These are phyloP conservation scores for Zalaria obscura DNA, from an alignment of 2,329 filamentous ascomycete species.

Conservation along the genomic window DNA sequence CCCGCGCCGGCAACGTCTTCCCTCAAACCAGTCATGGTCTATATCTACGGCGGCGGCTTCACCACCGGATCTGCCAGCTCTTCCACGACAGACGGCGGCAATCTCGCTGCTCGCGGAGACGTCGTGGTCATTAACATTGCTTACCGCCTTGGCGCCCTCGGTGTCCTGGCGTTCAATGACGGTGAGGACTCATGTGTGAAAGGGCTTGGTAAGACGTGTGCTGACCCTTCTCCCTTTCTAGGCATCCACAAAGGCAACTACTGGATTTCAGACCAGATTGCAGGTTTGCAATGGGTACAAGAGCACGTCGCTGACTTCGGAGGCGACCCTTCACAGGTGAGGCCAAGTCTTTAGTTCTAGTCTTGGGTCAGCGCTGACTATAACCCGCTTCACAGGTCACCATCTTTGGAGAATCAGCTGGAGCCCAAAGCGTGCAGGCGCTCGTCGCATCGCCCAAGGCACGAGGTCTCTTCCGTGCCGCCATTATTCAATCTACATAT, in stretches of 20 bases:
- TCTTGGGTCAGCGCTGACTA: no score
- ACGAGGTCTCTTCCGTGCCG: conserved; percentile 32
- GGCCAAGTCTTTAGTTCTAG: no score
- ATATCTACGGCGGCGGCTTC: conserved; percentile 21
- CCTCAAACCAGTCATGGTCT: conserved; percentile 33
- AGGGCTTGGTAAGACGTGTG: no score
- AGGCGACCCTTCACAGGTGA: conserved; percentile 4
- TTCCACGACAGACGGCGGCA: conserved; percentile 30
- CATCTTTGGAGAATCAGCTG: conserved; percentile 11
- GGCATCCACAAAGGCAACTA: conserved; percentile 34
- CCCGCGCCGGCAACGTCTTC: conserved; percentile 8
- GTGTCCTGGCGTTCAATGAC: conserved; percentile 22
- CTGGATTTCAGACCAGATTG: conserved; percentile 35
- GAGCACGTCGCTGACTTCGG: conserved; percentile 6
- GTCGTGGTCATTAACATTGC: conserved; percentile 30
- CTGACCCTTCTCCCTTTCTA: no score
- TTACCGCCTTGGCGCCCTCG: conserved; percentile 24
- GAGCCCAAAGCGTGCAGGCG: conserved; percentile 27
- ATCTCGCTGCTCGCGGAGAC: conserved; percentile 31
- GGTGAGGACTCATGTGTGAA: no score
- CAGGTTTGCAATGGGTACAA: conserved; percentile 25
- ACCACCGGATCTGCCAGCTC: conserved; percentile 28
- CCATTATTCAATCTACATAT: conserved; percentile 21
- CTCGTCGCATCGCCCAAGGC: conserved; percentile 30
- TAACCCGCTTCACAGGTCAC: conserved; percentile 1